Base-by-base conservation (phyloP, 169 alveolate genomes). In the Plasmodium vivax region DNA sequence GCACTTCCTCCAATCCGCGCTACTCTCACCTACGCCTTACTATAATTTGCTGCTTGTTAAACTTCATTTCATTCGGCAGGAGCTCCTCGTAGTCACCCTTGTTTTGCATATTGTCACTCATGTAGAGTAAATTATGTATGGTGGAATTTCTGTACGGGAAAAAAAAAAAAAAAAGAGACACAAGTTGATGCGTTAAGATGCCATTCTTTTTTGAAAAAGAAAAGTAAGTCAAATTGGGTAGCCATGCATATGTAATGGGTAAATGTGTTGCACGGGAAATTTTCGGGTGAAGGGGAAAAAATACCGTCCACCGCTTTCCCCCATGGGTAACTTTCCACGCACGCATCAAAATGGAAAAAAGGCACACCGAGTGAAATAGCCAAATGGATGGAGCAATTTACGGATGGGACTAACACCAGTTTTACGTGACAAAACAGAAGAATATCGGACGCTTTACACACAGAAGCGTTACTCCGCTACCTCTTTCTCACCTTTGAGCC, bases 61-160 rank as follows among this genome's bases (percentile, higher is more conserved):
- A 68, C 23, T 19, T 38, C 90, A 90, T 80, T 45, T 90, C 90
- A 27, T 27, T 38, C 8, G 94, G 62, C 51, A 90, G 51, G 30
- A 79, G 43, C 62, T 62, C 90, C 27, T 80, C 77, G 27, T 90
- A 90, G 71, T 79, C 94, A 38, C 85, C 58, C 73, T 79, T 90
- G 90, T 68, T 90, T 68, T 90, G 90, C 94, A 90, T 90, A 80
- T 68, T 90, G 71, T 90, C 94, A 56, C 94, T 90, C 58, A 80
- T 90, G 23, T 90, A 19, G 62, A 90, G 71, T 51, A 88, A 30
- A 88, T 88, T 88, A 62, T 88, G 68, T 58, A 88, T 80, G 43
- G 88, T 87, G 43, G 85, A 77, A 41, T 58, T 56, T 75, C 94
- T 87, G 43, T 68, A 23, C n/a, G n/a, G 19, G 43, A 68, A 23